Percentiles rank a stretch among this genome's conserved stretches.
phyloP scores from a whole-genome alignment of 768 basidiomycete species.

The Leccinum obscurum region DNA sequence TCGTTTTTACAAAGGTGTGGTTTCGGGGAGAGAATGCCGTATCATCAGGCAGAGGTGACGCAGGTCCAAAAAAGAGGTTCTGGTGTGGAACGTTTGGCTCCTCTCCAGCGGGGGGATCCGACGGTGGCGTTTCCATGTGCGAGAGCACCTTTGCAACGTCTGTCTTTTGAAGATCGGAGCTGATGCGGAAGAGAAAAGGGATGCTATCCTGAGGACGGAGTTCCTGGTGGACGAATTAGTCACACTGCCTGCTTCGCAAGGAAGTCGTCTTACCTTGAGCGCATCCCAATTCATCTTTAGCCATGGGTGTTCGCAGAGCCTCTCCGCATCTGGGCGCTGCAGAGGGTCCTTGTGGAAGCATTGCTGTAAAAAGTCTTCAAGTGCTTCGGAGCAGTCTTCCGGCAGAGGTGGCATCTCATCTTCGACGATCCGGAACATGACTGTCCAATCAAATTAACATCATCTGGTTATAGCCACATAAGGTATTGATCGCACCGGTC shows the following conservation, averaged over 20 bases:
- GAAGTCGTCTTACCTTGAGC: constrained; percentile 57
- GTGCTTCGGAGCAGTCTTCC: constrained; percentile 68
- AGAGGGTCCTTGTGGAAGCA: constrained; percentile 91
- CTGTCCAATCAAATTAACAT: constrained; percentile 39
- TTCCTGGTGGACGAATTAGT: constrained; percentile 45
- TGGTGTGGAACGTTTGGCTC: constrained; percentile 39
- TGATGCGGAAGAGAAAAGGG: constrained; percentile 91
- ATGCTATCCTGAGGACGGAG: constrained; percentile 92
- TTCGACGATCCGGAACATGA: constrained; percentile 98
- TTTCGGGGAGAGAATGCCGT: constrained; percentile 57
- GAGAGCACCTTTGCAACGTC: constrained; percentile 58
- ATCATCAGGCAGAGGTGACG: constrained; percentile 32
- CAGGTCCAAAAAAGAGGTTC: constrained; percentile 40
- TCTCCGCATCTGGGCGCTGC: constrained; percentile 79
- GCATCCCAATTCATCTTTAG: constrained; percentile 76
- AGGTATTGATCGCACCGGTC: constrained; percentile 61
- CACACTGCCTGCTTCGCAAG: background rate
- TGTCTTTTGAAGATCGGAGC: constrained; percentile 77
- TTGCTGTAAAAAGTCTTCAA: constrained; percentile 76
- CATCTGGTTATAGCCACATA: background rate
- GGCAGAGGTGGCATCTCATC: constrained; percentile 89
- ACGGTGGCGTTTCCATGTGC: constrained; percentile 43
- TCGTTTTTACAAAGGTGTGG: constrained; percentile 89
- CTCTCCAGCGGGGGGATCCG: constrained; percentile 46
- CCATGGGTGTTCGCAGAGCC: constrained; percentile 91